A percentile compares a stretch with the other conserved stretches of the same genome.
Conservation (phyloP, 2,329 filamentous ascomycete species). For the Fusarium metavorans region DNA sequence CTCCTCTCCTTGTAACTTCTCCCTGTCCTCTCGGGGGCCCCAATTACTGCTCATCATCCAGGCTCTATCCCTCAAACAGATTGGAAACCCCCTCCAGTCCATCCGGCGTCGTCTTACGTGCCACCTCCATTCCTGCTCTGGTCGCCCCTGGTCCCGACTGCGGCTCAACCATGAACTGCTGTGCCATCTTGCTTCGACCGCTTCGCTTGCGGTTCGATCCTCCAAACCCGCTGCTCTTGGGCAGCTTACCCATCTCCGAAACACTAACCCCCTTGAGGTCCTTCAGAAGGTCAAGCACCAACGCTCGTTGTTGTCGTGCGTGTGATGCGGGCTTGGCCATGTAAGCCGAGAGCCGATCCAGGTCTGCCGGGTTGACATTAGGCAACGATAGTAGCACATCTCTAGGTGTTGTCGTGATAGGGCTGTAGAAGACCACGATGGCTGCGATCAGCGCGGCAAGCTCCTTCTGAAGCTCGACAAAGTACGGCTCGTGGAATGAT, state of each 20-base stretch:
- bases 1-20: slow-evolving; percentile 8
- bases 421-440: slow-evolving; percentile 82
- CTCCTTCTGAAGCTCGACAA: slow-evolving; percentile 95
- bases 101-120: slow-evolving; percentile 59
- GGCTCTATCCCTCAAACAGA: slow-evolving; percentile 57
- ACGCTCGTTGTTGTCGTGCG: slow-evolving; percentile 81
- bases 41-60: background rate
- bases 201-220: slow-evolving; percentile 43
- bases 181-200: slow-evolving; percentile 65
- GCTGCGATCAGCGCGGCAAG: slow-evolving; percentile 88
- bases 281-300: slow-evolving; percentile 87
- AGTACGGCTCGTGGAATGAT: slow-evolving; percentile 94
- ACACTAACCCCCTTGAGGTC: slow-evolving; percentile 91
- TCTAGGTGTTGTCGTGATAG: slow-evolving; percentile 76
- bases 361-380: slow-evolving; percentile 75
- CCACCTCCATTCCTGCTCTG: slow-evolving; percentile 45
- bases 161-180: slow-evolving; percentile 73
- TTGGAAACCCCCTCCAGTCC: slow-evolving; percentile 67
- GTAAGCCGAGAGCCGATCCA: slow-evolving; percentile 73
- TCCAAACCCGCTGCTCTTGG: slow-evolving; percentile 60
- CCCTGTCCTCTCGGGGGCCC: background rate
- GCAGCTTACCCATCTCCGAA: slow-evolving; percentile 90
- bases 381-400: slow-evolving; percentile 84
- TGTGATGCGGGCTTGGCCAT: slow-evolving; percentile 69
- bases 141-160: slow-evolving; percentile 47